Evolutionary conservation across 352 stramenopile species (phyloP), one percentile per base, ranked within the genome.

Genomic region (Pythium rhizo-oryzae): DNA sequence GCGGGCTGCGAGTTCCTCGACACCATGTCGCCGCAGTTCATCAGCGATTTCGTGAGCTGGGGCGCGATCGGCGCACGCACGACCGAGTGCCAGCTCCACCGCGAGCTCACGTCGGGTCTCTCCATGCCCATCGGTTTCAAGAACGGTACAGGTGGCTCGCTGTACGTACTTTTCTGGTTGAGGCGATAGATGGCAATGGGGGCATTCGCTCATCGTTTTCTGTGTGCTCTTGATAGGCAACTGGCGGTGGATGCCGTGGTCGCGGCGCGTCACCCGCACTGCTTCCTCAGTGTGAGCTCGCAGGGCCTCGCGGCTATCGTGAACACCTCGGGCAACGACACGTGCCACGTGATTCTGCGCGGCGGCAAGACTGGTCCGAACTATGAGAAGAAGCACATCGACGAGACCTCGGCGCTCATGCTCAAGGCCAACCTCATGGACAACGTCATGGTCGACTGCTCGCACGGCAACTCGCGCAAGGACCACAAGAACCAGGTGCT

Each of bases 91-190:
- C 90, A 97, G 71, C 68, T 97, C 56, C 90, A 97, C 72, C 89
- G 90, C 46, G 90, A 97, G 69, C 85, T 97, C 59, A 94, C 89
- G 63, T 96, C 87, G 37, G 90, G 90, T 51, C 75, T 97, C 6
- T 96, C 87, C 37, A 96, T 96, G 87, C 89, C 90, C 15, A 91
- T 97, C n/a, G 90, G 90, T 65, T 97, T 97, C 76, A 97, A 97
- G 78, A 97, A 97, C 71, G 90, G 89, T 75, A 96, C 90, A 55
- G 85, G 90, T 43, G 90, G 90, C 53, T 89, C 88, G 25, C 69
- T 97, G 75, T 81, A 78, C 44, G 70, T 72, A 51, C 19, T 61
- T 53, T 57, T 4, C 44, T 25, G 21, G 16, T 24, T n/a, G 11
- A 19, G 15, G 41, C 9, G 41, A 47, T 47, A n/a, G 4, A 8